phyloP scores from a whole-genome alignment of 2,329 filamentous ascomycete genomes.

The Aspergillus sp. region DNA sequence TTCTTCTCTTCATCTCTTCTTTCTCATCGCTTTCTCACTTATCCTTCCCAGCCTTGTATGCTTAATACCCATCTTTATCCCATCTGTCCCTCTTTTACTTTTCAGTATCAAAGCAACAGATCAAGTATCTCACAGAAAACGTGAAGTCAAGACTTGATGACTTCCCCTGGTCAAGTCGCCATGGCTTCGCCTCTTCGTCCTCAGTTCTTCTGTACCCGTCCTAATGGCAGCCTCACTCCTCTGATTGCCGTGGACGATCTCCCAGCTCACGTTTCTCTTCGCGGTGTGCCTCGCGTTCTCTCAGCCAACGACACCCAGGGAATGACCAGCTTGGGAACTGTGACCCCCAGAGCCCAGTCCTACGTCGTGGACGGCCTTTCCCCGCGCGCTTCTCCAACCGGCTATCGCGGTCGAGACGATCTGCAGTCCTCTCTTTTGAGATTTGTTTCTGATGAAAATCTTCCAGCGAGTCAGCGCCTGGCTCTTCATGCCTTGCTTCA shows the following conservation, averaged over 20 bases:
- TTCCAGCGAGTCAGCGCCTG: slow-evolving; percentile 14
- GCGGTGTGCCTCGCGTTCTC: slow-evolving; percentile 32
- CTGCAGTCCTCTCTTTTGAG: slow-evolving; percentile 16
- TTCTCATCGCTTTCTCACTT: not conserved
- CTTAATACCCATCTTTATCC: too few species aligned
- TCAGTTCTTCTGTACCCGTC: slow-evolving; percentile 39
- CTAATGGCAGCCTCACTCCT: slow-evolving; percentile 36
- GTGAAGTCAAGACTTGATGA: too few species aligned
- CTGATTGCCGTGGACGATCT: slow-evolving; percentile 45
- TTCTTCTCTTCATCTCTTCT: not conserved
- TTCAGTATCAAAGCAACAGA: too few species aligned
- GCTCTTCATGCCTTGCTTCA: slow-evolving; percentile 16
- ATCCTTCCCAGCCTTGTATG: too few species aligned
- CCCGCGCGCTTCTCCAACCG: slow-evolving; percentile 1
- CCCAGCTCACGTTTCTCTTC: slow-evolving; percentile 31
- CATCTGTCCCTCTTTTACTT: too few species aligned
- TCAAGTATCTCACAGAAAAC: too few species aligned
- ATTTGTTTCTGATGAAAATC: slow-evolving; percentile 15
- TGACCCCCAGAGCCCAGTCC: slow-evolving; percentile 23
- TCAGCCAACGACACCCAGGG: slow-evolving; percentile 33
- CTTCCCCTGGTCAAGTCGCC: not conserved
- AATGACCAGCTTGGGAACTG: slow-evolving; percentile 39
- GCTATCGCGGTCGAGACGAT: slow-evolving; percentile 10
- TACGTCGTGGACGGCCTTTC: slow-evolving; percentile 30
- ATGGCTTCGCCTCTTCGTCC: slow-evolving; percentile 28